phyloP scores from a whole-genome alignment of 1,139 yeast genomes.

The Torulaspora globosa region DNA sequence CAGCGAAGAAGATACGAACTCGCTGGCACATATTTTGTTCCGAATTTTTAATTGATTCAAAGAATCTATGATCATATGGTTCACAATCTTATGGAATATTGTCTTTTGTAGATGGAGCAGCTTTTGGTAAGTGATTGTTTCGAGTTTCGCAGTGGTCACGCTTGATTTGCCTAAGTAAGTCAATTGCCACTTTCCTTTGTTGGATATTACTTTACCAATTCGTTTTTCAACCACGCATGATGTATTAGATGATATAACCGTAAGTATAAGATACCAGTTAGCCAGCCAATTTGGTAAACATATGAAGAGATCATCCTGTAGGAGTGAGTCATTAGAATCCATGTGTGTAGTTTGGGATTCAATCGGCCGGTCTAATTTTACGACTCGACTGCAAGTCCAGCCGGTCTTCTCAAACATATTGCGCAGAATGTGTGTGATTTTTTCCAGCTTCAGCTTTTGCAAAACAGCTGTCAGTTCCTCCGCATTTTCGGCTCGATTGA shows the following conservation, averaged over 20 bases:
- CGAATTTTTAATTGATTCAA: constrained; percentile 39
- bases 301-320: constrained; percentile 49
- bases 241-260: constrained; percentile 44
- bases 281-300: constrained; percentile 64
- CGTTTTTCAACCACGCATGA: constrained; percentile 46
- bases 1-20: constrained; percentile 16
- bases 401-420: constrained; percentile 59
- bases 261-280: constrained; percentile 63
- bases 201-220: constrained; percentile 59
- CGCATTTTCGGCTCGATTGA: constrained; percentile 39
- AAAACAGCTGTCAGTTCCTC: constrained; percentile 34
- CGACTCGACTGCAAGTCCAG: constrained; percentile 60
- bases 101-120: constrained; percentile 48
- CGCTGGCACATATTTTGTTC: constrained; percentile 28
- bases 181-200: constrained; percentile 61
- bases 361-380: constrained; percentile 41
- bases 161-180: constrained; percentile 43
- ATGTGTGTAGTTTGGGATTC: constrained; percentile 26
- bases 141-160: constrained; percentile 31
- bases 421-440: constrained; percentile 49
- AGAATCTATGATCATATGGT: constrained; percentile 62
- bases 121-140: constrained; percentile 46
- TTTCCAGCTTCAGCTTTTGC: constrained; percentile 51
- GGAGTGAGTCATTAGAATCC: constrained; percentile 18
- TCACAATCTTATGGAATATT: constrained; percentile 57